These are phyloP conservation scores for Cercospora zeae-maydis DNA, from an alignment of 2,329 filamentous ascomycete genomes.

Conservation along the genomic window DNA sequence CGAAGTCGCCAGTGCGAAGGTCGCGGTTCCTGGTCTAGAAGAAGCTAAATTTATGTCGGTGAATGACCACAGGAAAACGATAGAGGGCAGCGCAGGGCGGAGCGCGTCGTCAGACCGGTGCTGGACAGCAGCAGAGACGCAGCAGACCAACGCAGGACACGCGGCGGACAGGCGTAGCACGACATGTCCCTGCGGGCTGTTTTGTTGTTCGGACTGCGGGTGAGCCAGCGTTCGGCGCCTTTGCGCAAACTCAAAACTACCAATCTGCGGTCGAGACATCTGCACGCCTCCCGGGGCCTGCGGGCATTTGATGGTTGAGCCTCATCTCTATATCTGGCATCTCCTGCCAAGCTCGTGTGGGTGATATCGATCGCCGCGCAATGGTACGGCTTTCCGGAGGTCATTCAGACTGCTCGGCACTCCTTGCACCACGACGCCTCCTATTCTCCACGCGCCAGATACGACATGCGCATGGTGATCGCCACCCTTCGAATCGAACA, in stretches of 20 bases:
- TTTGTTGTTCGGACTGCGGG: not conserved
- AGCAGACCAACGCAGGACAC: not conserved
- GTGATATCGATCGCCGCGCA: not conserved
- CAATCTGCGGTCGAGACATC: not conserved
- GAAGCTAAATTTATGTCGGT: not conserved
- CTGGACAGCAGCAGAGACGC: not conserved
- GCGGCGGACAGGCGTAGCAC: not conserved
- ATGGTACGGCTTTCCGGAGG: not conserved
- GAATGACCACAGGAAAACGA: not conserved
- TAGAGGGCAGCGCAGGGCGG: not conserved
- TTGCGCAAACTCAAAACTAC: not conserved
- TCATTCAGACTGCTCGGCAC: not conserved
- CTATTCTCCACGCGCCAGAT: not conserved
- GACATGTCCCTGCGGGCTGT: not conserved
- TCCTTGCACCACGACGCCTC: not conserved
- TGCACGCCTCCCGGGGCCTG: not conserved
- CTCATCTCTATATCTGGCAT: not conserved
- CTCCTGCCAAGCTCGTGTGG: not conserved
- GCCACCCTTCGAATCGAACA: not conserved
- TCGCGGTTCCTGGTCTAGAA: constrained; percentile 2
- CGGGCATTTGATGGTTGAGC: not conserved
- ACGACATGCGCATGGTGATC: not conserved
- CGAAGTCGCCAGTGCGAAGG: not conserved
- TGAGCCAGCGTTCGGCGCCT: not conserved
- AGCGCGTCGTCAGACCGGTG: not conserved